Conservation (phyloP, 768 basidiomycete genomes). For the Pilatotrama ljubarskyi region DNA sequence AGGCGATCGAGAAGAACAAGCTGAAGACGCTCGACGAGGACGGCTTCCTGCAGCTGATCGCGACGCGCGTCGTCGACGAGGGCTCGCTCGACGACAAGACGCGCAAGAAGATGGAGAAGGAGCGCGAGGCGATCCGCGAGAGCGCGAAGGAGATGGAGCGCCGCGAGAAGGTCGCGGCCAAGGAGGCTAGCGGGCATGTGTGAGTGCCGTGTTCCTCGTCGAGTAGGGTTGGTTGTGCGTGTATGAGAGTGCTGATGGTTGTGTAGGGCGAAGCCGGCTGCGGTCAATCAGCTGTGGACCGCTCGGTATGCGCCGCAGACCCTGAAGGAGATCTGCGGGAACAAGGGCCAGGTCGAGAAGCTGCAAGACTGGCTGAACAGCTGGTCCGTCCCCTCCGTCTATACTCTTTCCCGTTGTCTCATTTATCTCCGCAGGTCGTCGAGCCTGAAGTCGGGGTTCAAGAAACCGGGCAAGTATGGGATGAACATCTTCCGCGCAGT, state of each 20-base stretch:
- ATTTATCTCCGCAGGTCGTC: slow-evolving; percentile 55
- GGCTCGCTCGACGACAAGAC: slow-evolving; percentile 66
- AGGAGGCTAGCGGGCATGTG: slow-evolving; percentile 29
- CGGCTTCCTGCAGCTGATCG: slow-evolving; percentile 81
- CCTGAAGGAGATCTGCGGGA: slow-evolving; percentile 91
- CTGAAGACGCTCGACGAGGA: slow-evolving; percentile 83
- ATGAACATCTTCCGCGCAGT: slow-evolving; percentile 87
- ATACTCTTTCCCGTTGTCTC: background rate
- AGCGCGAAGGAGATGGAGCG: slow-evolving; percentile 79
- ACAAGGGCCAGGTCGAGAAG: slow-evolving; percentile 90
- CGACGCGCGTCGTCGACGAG: slow-evolving; percentile 50
- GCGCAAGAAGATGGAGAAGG: slow-evolving; percentile 77
- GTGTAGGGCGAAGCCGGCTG: background rate
- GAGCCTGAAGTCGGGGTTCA: slow-evolving; percentile 76
- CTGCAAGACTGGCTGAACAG: slow-evolving; percentile 83
- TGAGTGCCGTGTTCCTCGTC: too few species aligned
- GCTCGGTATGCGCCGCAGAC: slow-evolving; percentile 89
- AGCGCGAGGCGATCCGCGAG: slow-evolving; percentile 69
- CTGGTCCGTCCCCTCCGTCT: slow-evolving; percentile 55
- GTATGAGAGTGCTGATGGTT: background rate
- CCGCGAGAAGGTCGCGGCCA: slow-evolving; percentile 58
- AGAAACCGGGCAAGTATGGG: slow-evolving; percentile 90
- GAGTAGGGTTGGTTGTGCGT: too few species aligned
- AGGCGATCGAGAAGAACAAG: slow-evolving; percentile 78
- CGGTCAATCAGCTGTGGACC: slow-evolving; percentile 82